A percentile compares a stretch with the other conserved stretches of the same genome.
Conservation (phyloP, 441 rosid genomes). For the Daphne laureola region DNA sequence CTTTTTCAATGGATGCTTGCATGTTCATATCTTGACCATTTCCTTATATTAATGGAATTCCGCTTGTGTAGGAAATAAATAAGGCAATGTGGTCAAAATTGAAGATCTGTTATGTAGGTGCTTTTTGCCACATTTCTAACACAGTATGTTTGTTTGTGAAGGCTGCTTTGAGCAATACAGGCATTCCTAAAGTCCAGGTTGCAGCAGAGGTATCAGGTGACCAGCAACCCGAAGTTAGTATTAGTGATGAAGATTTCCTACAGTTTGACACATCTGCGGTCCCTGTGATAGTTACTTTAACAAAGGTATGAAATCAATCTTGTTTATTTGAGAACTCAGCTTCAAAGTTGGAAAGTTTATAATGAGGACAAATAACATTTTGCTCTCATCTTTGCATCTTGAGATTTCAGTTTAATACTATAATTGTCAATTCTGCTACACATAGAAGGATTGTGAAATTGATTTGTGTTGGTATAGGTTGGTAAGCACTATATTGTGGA, state of each 20-base stretch:
- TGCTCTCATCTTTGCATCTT: neutral
- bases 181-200: conserved; percentile 64
- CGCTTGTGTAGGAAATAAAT: too few species aligned
- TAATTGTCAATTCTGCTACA: too few species aligned
- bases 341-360: neutral
- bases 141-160: conserved; percentile 13
- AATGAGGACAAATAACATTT: neutral
- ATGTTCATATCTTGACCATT: too few species aligned
- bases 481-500: conserved; percentile 71
- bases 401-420: neutral
- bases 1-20: too few species aligned
- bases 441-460: too few species aligned
- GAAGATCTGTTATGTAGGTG: too few species aligned
- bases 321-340: neutral
- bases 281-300: conserved; percentile 68
- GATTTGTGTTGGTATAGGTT: conserved; percentile 28
- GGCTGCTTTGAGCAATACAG: conserved; percentile 93
- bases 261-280: conserved; percentile 66
- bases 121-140: too few species aligned
- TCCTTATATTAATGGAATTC: too few species aligned
- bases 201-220: conserved; percentile 43
- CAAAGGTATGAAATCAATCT: conserved; percentile 37
- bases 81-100: too few species aligned
- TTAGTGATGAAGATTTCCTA: conserved; percentile 83
- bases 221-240: conserved; percentile 79